Evolutionary conservation across 371 early-diverging fungal genomes (phyloP), one percentile per base, ranked within the genome.

Genomic region (Apophysomyces ossiformis): DNA sequence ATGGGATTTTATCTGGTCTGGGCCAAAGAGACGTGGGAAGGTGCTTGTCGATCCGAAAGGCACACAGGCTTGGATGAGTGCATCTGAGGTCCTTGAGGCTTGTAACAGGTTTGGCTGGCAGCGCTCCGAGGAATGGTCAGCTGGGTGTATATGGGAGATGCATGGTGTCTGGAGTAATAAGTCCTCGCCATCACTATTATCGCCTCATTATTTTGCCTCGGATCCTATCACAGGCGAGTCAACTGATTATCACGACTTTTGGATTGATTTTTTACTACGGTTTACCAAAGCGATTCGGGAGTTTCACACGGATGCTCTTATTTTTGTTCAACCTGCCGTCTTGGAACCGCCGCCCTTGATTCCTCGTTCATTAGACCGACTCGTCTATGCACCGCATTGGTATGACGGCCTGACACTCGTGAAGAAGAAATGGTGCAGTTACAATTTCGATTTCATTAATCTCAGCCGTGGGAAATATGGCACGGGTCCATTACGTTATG

Each of bases 341-440:
- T 71, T 85, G 47, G 86, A 85, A 50, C 62, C 72, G 11, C 89
- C 90, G 7, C 90, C 91, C 7, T 69, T 71, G 16, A 69, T 84
- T 7, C 81, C 85, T 13, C 59, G 72, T 26, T 58, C 75, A 35
- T 67, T 80, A 0, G 71, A 77, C 5, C 76, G 85, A 12, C 61
- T 92, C 7, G 87, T 85, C 5, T 90, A 88, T 70, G 76, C 89
- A 0, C 91, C 92, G 6, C 92, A 92, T 68, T 92, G 90, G 89
- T 92, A 92, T 59, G 92, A 92, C 66, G 89, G 90, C 0, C 70
- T 89, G 58, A 90, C 90, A 0, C 70, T 92, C 6, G 77, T 90
- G 37, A 88, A 84, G 63, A 90, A 90, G 71, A 76, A 83, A n/a
- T 90, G 88, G 82, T 76, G 82, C 58, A 87, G 76, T 63, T 89